These are phyloP conservation scores for Pythium dissotocum DNA, from an alignment of 352 stramenopile species.

Conservation along the genomic window DNA sequence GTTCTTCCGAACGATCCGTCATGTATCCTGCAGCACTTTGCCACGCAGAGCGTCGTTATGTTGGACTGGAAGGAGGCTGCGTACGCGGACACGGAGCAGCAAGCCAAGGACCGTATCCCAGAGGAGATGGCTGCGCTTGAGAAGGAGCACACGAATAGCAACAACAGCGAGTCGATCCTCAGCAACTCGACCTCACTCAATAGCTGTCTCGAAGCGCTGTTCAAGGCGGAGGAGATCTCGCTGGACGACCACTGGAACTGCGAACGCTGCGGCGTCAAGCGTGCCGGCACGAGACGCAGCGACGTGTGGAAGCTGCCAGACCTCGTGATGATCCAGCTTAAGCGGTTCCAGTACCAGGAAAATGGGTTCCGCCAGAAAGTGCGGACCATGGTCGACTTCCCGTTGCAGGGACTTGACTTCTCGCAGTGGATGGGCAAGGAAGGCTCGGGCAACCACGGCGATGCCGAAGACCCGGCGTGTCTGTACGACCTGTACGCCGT, in stretches of 20 bases:
- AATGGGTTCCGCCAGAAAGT: constrained; percentile 86
- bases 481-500: constrained; percentile 97
- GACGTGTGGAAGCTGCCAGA: constrained; percentile 78
- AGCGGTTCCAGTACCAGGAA: constrained; percentile 88
- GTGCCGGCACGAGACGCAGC: constrained; percentile 53
- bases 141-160: constrained; percentile 10
- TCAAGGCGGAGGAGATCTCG: constrained; percentile 70
- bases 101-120: constrained; percentile 31
- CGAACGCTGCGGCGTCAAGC: constrained; percentile 63
- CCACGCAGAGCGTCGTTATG: constrained; percentile 71
- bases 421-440: constrained; percentile 61
- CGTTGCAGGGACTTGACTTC: constrained; percentile 79
- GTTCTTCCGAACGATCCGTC: constrained; percentile 49
- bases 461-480: constrained; percentile 14
- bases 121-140: constrained; percentile 36
- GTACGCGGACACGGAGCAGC: constrained; percentile 33
- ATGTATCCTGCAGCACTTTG: constrained; percentile 70
- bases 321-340: constrained; percentile 89
- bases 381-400: constrained; percentile 77
- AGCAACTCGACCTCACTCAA: constrained; percentile 46
- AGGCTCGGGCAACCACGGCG: constrained; percentile 21
- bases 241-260: constrained; percentile 78
- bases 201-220: constrained; percentile 71
- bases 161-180: constrained; percentile 27
- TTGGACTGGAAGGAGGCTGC: constrained; percentile 55